Base-by-base conservation (phyloP, 148 eudicot genomes). In the Vaccinium corymbosum region DNA sequence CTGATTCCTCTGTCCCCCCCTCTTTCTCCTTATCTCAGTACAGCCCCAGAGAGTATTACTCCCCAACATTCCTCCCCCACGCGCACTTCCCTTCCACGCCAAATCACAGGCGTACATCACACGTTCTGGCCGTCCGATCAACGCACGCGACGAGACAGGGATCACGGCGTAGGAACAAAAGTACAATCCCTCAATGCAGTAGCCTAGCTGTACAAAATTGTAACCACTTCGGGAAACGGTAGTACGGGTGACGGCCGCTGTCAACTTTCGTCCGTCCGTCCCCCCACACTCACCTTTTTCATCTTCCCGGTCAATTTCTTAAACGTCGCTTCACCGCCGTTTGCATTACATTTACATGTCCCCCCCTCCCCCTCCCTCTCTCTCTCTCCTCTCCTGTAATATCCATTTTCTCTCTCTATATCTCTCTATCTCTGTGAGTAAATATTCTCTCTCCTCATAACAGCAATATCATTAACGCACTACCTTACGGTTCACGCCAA, bases 281-380 rank as follows among this genome's bases (percentile, higher is more conserved):
- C 14, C 14, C 72, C 56, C 1, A 0, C 38, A 17, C 17, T 29
- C 15, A 13, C 55, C 27, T 49, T 80, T 49, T 62, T 38, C 48
- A 52, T 61, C 64, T 50, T 68, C 82, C 48, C 87, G 64, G 77
- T 82, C 78, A 72, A 68, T 72, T 57, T 76, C 83, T 85, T 70
- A 84, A 85, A 85, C 87, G 92, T 90, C 92, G 61, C 85, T 84
- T 89, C 92, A 90, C 92, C 90, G 92, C 92, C 92, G 92, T 90
- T 90, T 89, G 61, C 56, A n/a, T 46, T 78, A 3, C 82, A 8
- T 42, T 38, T 42, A 48, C 48, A 20, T 71, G 52, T 59, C 48
- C n/a, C n/a, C n/a, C 66, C 6, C n/a, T 9, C 80, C 19, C 25
- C 49, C 57, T 76, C 64, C 76, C 83, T 76, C 85, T 77, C 86